Evolutionary conservation across 1,284 basidiomycete genomes (phyloP), one percentile per base, ranked within the genome.

Genomic region (Microbotryum lychnidis-dioicae): DNA sequence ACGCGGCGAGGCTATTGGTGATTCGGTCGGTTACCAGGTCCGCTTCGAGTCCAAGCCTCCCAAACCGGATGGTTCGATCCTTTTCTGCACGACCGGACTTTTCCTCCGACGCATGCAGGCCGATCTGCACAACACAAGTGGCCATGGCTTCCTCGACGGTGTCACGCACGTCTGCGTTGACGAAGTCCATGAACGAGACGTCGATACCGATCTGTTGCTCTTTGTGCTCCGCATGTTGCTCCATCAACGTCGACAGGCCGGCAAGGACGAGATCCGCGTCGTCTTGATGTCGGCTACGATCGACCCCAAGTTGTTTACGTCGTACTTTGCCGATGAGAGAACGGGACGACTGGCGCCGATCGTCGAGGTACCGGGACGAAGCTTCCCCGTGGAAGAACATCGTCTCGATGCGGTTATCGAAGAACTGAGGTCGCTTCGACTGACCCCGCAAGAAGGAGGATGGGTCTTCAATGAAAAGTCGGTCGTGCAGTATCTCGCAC

Each of bases 251-350:
- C 69, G 73, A 56, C 85, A 83, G 71, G 79, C 82, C 5, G 83
- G 84, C 67, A 82, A 83, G 37, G 82, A 84, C 55, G 87, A 90
- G 12, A 78, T 97, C 76, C 94, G 91, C 76, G 80, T 97, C 66
- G 78, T 97, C 50, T 82, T 97, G 59, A 97, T 97, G 92, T 94
- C 90, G 71, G 92, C 93, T 3, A 97, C 93, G 42, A 91, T 97
- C 74, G 88, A 97, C 72, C 87, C 92, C 2, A 83, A 82, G 0
- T 81, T 96, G 37, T 97, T 97, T 81, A 86, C 87, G 73, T 77
- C 80, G 12, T 97, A 97, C 78, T 97, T 97, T 79, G 77, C 81
- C 12, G 83, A 86, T 71, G 78, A 82, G 42, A 67, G 76, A 1
- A 69, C 64, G 25, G 84, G 85, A 23, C 75, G 79, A 16, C 84